phyloP scores from a whole-genome alignment of 495 filamentous ascomycete genomes.

The Antarctomyces pellizariae region DNA sequence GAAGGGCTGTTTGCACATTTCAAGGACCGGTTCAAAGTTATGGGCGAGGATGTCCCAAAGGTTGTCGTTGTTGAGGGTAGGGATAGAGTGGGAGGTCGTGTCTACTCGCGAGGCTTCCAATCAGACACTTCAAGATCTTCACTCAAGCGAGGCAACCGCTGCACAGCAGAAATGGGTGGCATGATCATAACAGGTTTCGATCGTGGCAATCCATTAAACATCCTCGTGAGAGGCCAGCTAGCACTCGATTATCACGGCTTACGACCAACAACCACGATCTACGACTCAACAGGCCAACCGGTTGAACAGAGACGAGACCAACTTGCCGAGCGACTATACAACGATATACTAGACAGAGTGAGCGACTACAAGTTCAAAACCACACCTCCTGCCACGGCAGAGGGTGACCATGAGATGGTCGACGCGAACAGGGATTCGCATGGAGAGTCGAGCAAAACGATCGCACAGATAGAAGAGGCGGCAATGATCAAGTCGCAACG shows the following conservation, averaged over 20 bases:
- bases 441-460: constrained; percentile 42
- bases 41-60: constrained; percentile 39
- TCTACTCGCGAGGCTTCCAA: constrained; percentile 73
- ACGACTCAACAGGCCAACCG: constrained; percentile 63
- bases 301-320: constrained; percentile 63
- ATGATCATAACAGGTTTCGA: constrained; percentile 97
- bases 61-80: constrained; percentile 76
- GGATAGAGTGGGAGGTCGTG: constrained; percentile 70
- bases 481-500: constrained; percentile 15
- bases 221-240: constrained; percentile 75
- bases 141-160: constrained; percentile 26
- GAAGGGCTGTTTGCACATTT: constrained; percentile 66
- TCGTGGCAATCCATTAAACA: constrained; percentile 77
- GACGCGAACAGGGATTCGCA: constrained; percentile 58
- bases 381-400: constrained; percentile 39
- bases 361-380: constrained; percentile 68
- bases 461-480: constrained; percentile 44
- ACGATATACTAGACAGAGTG: constrained; percentile 77
- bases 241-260: constrained; percentile 68
- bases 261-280: constrained; percentile 67
- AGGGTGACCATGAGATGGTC: constrained; percentile 70
- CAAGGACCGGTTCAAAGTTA: constrained; percentile 32
- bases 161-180: constrained; percentile 85
- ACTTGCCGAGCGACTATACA: constrained; percentile 73
- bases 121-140: constrained; percentile 25